These are phyloP conservation scores for Debaryomyces tyrocola DNA, from an alignment of 805 yeast genomes.

Conservation along the genomic window DNA sequence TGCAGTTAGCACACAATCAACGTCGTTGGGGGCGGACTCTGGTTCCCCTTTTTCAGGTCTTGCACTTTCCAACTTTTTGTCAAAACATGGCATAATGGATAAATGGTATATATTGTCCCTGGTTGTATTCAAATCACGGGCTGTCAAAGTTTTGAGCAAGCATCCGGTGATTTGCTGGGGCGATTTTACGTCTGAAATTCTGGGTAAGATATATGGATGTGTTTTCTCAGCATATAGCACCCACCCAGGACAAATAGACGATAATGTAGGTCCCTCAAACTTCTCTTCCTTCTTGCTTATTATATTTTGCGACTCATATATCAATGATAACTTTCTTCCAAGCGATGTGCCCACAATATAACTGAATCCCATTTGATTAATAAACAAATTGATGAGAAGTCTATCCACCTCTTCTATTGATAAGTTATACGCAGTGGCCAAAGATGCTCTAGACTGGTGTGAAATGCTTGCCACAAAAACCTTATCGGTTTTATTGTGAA, in stretches of 20 bases:
- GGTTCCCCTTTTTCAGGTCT: constrained; percentile 58
- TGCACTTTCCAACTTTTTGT: constrained; percentile 92
- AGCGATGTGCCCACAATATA: constrained; percentile 83
- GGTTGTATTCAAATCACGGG: constrained; percentile 26
- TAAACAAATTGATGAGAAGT: constrained; percentile 57
- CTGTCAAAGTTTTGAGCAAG: constrained; percentile 56
- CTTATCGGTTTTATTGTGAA: constrained; percentile 23
- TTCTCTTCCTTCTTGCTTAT: constrained; percentile 42
- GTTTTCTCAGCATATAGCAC: constrained; percentile 94
- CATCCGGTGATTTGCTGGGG: constrained; percentile 94
- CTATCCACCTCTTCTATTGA: constrained; percentile 59
- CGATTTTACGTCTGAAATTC: constrained; percentile 72
- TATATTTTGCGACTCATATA: constrained; percentile 38
- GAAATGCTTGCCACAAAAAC: constrained; percentile 74
- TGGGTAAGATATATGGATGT: constrained; percentile 77
- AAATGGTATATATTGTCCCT: constrained; percentile 66
- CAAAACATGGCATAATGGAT: constrained; percentile 95
- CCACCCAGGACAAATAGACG: constrained; percentile 94
- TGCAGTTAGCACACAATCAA: constrained; percentile 93
- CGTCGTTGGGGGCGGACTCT: constrained; percentile 47
- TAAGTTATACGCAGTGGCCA: constrained; percentile 66
- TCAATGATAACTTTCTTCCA: constrained; percentile 69
- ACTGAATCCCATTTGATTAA: constrained; percentile 60
- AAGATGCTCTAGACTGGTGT: constrained; percentile 82
- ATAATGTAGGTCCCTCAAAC: constrained; percentile 50